A percentile compares a stretch with the other conserved stretches of the same genome.
phyloP scores from a whole-genome alignment of 2,329 filamentous ascomycete genomes.

The Penicillium capsulatum region DNA sequence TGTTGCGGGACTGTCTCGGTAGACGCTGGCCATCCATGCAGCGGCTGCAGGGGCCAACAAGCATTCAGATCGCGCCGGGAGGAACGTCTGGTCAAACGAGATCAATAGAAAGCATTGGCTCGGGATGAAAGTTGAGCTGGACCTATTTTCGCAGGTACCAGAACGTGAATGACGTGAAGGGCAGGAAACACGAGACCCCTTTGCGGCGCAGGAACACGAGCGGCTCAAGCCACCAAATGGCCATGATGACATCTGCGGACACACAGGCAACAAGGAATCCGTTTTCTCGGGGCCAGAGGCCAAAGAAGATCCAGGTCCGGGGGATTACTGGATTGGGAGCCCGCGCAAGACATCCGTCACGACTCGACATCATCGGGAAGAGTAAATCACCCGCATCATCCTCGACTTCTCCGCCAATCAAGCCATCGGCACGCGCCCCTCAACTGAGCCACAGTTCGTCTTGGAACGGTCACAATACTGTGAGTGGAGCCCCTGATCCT shows the following conservation, averaged over 20 bases:
- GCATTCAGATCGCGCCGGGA: not conserved
- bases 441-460: conserved; percentile 16
- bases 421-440: not conserved
- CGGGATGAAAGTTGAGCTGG: conserved; percentile 8
- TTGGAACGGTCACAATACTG: not conserved
- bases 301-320: not conserved
- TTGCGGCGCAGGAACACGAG: conserved; percentile 20
- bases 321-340: not conserved
- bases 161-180: not conserved
- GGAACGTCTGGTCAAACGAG: conserved; percentile 6
- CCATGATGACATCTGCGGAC: conserved; percentile 11
- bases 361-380: not conserved
- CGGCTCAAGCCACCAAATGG: conserved; percentile 17
- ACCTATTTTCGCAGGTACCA: conserved; percentile 2
- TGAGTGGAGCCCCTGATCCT: not conserved
- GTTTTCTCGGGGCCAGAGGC: conserved; percentile 1
- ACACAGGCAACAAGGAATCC: conserved; percentile 6
- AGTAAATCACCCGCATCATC: conserved; percentile 3
- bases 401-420: conserved; percentile 12
- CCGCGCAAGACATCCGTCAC: not conserved
- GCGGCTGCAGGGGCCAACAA: conserved; percentile 17
- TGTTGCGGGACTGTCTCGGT: conserved; percentile 7
- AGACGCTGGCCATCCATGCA: conserved; percentile 14
- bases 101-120: conserved; percentile 4
- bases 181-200: conserved; percentile 14